Conservation (phyloP, 2,329 filamentous ascomycete genomes). For the Xylariaceae sp. region DNA sequence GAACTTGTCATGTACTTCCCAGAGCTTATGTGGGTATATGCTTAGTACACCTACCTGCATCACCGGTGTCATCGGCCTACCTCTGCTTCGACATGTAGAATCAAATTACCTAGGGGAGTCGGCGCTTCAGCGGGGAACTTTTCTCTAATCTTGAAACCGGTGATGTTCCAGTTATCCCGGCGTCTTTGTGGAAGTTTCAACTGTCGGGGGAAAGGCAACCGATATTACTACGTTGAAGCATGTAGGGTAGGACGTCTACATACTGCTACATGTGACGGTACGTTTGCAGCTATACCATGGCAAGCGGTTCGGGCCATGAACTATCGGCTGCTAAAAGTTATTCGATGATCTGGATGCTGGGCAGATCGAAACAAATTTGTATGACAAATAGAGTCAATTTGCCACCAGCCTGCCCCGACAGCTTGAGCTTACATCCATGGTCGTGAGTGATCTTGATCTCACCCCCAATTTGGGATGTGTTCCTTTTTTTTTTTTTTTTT, state of each 20-base stretch:
- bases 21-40: background rate
- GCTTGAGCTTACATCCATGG: background rate
- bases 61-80: background rate
- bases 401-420: background rate
- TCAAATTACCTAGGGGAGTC: background rate
- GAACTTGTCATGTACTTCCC: background rate
- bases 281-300: background rate
- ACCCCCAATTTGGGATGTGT: no score
- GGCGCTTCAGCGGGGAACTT: conserved; percentile 22
- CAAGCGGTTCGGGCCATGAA: conserved; percentile 11
- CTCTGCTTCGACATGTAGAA: background rate
- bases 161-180: background rate
- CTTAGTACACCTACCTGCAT: background rate
- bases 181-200: background rate
- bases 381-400: background rate
- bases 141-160: conserved; percentile 32
- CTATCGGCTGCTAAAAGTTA: background rate
- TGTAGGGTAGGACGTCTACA: background rate
- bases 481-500: background rate
- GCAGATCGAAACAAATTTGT: background rate
- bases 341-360: background rate
- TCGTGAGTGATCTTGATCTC: no score
- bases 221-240: conserved; percentile 2
- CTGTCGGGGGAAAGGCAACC: conserved; percentile 1
- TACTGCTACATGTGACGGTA: no score